Base-by-base conservation (phyloP, 208 protist genomes). In the Naegleria lovaniensis region DNA sequence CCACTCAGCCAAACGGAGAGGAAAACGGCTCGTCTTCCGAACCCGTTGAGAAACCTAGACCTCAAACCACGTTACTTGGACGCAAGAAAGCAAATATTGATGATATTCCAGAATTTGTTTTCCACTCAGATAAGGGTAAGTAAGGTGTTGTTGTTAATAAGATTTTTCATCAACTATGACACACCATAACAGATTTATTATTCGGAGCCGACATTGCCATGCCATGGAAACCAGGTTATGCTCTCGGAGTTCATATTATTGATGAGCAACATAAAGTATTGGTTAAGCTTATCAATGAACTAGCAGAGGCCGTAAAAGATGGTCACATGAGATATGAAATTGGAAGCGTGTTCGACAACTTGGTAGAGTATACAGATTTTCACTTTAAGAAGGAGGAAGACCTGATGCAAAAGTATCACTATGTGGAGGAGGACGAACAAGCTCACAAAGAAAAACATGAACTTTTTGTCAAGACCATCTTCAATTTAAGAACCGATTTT, bases 301-400 rank as follows among this genome's bases (percentile, higher is more conserved):
- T 67, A 3, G 55, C 55, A 29, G 55, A 67, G 55, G 55, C 55
- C 3, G 55, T 67, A 29, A 67, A 29, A 67, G 55, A 67, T 19
- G 55, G 55, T 2, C 55, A 67, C 19, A 67, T 67, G 55, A 67
- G 55, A 67, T 67, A 67, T 67, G 55, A 67, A 67, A 67, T 85
- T 43, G 79, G 79, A 16, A 36, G n/a, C 43, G 79, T 85, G 79
- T 36, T 85, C 22, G 79, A 33, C 5, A 36, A 33, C n/a, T 43
- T 16, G 13, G 79, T 33, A 22, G 79, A 85, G 11, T 85, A 85
- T 25, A 85, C 79, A 43, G 79, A 85, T 5, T 43, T 43, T 16
- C 79, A 85, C 79, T 85, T 85, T 85, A 85, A 43, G n/a, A 33
- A 85, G 1, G 79, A 85, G 22, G 79, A 85, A 25, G 36, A 85